Base-by-base conservation (phyloP, 371 early-diverging fungal genomes). In the Rhizomucor pusillus region DNA sequence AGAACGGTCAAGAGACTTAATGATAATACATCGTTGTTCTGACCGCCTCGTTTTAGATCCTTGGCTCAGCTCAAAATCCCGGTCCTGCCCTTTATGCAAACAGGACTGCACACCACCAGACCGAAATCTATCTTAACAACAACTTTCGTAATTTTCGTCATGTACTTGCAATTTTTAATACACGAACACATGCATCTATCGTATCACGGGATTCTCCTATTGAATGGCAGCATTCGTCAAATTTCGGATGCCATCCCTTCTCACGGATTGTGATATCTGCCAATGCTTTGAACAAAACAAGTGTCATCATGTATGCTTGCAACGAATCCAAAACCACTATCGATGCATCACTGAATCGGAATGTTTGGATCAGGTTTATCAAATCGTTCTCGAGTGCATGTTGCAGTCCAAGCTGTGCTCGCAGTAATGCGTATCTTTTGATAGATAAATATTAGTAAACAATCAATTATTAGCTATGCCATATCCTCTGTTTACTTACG, bases 261-360 rank as follows among this genome's bases (percentile, higher is more conserved):
- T 48, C 51, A 9, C 58, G 44, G 20, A 56, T 43, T 14, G 65
- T 37, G 10, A 59, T 34, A 19, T 56, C 62, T 0, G 68, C 72
- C 39, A 75, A 50, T 16, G 73, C 57, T 45, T 73, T 77, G 47
- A 65, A 61, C 25, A 80, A 50, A 14, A 77, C 71, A 33, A 77
- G 43, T 19, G 77, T 63, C 57, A 80, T 63, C 69, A 80, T 71
- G 53, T 80, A 75, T 19, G 70, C 65, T 37, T 80, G 75, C 2
- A 66, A 52, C 22, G 69, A 47, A 45, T 67, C 68, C n/a, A 77
- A 43, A 6, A 70, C 65, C 0, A 71, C 74, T 58, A 69, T 65
- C 11, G 72, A 63, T 16, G 68, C 66, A 53, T 80, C 77, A 13
- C 67, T 56, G 19, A 75, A 56, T 19, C 51, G 62, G 23, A 80